Evolutionary conservation across 2,329 filamentous ascomycete genomes (phyloP).

Genomic region (Calonectria leucothoes): DNA sequence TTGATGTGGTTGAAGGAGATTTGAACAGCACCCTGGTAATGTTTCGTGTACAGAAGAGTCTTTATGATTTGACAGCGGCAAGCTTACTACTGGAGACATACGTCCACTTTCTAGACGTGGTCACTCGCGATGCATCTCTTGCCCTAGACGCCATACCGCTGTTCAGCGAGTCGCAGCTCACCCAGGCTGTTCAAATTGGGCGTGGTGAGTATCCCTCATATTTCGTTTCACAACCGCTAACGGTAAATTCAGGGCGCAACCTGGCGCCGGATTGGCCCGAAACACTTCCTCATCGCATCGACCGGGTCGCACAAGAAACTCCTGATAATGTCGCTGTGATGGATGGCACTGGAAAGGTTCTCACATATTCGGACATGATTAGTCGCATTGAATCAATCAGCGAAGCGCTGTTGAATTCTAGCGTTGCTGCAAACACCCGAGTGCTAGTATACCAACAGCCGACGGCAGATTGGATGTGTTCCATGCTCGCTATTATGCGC

Average conservation of each 20-base stretch:
- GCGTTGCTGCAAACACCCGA: background rate
- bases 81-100: background rate
- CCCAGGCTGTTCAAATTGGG: background rate
- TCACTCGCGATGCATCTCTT: background rate
- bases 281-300: background rate
- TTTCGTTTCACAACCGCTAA: background rate
- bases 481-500: slow-evolving; percentile 53
- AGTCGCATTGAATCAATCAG: background rate
- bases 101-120: background rate
- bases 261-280: background rate
- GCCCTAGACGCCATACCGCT: background rate
- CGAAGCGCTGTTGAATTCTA: background rate
- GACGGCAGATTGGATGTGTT: background rate
- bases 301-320: background rate
- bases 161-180: background rate
- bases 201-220: background rate
- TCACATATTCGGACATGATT: background rate
- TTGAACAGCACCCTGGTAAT: background rate
- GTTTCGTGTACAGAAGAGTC: background rate
- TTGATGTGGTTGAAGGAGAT: no score
- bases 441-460: background rate
- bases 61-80: background rate
- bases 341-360: background rate
- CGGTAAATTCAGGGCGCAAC: background rate
- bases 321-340: background rate